phyloP scores from a whole-genome alignment of 1,284 basidiomycete genomes.

The Laetiporus sulphureus region DNA sequence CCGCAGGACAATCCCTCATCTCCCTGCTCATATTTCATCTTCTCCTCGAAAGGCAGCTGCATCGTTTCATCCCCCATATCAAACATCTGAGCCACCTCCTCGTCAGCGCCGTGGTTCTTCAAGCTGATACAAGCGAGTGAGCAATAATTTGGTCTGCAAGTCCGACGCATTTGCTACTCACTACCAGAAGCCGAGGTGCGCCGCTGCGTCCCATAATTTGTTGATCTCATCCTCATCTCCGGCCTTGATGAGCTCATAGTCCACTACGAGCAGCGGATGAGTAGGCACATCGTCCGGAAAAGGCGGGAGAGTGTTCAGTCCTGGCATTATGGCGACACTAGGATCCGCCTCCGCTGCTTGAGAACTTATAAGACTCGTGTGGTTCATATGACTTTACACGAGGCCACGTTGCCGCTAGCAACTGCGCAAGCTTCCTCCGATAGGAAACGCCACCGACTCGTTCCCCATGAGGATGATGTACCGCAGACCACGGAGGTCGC shows the following conservation, averaged over 20 bases:
- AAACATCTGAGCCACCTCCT: slow-evolving; percentile 27
- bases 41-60: slow-evolving; percentile 25
- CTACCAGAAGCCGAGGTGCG: slow-evolving; percentile 27
- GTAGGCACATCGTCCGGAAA: slow-evolving; percentile 7
- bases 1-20: slow-evolving; percentile 27
- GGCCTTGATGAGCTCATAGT: slow-evolving; percentile 22
- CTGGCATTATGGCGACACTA: slow-evolving; percentile 8
- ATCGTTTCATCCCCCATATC: slow-evolving; percentile 28
- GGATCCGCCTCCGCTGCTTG: too few species aligned
- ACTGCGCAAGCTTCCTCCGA: too few species aligned
- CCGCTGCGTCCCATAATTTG: slow-evolving; percentile 23
- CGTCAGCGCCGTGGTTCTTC: slow-evolving; percentile 29
- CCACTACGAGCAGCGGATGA: slow-evolving; percentile 14
- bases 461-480: too few species aligned
- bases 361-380: too few species aligned
- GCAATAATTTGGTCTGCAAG: neutral
- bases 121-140: slow-evolving; percentile 13
- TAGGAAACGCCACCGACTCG: too few species aligned
- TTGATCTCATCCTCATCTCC: slow-evolving; percentile 20
- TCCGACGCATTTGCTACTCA: slow-evolving; percentile 9
- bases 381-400: too few species aligned
- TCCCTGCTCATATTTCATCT: slow-evolving; percentile 29
- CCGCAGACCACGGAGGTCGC: too few species aligned
- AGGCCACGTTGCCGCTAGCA: too few species aligned
- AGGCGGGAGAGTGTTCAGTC: slow-evolving; percentile 1